A percentile compares a stretch with the other conserved stretches of the same genome.
Conservation (phyloP, 2,329 filamentous ascomycete species). For the Aureobasidium melanogenum region DNA sequence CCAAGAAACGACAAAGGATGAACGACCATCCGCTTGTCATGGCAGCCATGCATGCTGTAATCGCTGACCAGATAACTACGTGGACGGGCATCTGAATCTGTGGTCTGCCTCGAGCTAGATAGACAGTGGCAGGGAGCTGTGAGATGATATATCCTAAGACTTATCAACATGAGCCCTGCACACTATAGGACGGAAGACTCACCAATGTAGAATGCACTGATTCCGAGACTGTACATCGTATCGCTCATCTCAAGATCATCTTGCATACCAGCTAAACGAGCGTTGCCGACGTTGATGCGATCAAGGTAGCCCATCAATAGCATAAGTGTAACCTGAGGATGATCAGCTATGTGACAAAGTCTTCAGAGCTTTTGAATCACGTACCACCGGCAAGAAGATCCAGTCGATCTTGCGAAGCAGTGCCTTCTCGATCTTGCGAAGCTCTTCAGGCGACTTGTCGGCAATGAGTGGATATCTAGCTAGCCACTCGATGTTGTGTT, state of each 20-base stretch:
- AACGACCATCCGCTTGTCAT: background rate
- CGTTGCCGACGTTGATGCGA: conserved; percentile 33
- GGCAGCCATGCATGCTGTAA: background rate
- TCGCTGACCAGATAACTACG: background rate
- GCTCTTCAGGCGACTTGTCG: background rate
- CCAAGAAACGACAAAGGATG: conserved; percentile 30
- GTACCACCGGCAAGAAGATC: background rate
- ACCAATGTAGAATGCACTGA: background rate
- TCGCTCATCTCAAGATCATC: conserved; percentile 23
- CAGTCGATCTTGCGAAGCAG: background rate
- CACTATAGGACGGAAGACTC: background rate
- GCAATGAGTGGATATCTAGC: background rate
- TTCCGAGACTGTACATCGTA: background rate
- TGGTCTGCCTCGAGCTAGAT: background rate
- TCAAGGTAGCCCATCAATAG: conserved; percentile 20
- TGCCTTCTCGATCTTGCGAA: background rate
- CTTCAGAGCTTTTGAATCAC: background rate
- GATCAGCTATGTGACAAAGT: background rate
- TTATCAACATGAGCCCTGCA: background rate
- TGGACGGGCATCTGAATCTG: background rate
- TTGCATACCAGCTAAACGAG: conserved; percentile 32
- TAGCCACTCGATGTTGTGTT: background rate
- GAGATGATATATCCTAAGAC: background rate
- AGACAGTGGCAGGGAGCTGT: background rate
- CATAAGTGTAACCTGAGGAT: background rate